These are phyloP conservation scores for Xerocomus amazonicus DNA, from an alignment of 1,284 basidiomycete genomes.

Conservation along the genomic window DNA sequence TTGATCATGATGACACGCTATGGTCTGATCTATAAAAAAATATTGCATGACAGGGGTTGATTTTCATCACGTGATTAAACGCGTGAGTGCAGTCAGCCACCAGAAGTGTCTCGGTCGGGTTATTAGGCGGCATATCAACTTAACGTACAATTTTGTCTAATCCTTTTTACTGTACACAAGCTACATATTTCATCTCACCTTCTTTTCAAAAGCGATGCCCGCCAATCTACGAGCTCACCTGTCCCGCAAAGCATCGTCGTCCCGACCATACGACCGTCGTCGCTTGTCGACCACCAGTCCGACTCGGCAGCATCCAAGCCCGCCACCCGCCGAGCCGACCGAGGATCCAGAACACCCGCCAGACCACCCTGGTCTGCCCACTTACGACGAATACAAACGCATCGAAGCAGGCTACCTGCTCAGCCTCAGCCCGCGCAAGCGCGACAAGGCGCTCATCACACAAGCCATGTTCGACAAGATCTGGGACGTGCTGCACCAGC, in stretches of 20 bases:
- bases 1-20: conserved; percentile 15
- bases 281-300: conserved; percentile 12
- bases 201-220: conserved; percentile 23
- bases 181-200: conserved; percentile 24
- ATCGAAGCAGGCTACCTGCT: conserved; percentile 54
- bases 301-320: neutral
- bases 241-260: conserved; percentile 10
- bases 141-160: conserved; percentile 18
- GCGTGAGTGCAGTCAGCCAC: conserved; percentile 29
- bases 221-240: conserved; percentile 16
- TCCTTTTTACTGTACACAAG: conserved; percentile 25
- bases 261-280: conserved; percentile 26
- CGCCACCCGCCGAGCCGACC: conserved; percentile 2
- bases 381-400: conserved; percentile 51
- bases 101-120: neutral
- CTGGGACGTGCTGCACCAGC: conserved; percentile 57
- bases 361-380: conserved; percentile 50
- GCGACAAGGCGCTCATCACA: conserved; percentile 67
- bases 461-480: conserved; percentile 66
- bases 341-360: conserved; percentile 11
- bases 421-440: conserved; percentile 54
- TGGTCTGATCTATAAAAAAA: neutral
- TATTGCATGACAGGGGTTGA: conserved; percentile 15
- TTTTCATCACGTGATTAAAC: conserved; percentile 31
- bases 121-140: neutral